Percentiles rank a stretch among this genome's conserved stretches.
Evolutionary conservation across 1,284 basidiomycete species (phyloP).

Genomic region (Sporisorium exsertum): DNA sequence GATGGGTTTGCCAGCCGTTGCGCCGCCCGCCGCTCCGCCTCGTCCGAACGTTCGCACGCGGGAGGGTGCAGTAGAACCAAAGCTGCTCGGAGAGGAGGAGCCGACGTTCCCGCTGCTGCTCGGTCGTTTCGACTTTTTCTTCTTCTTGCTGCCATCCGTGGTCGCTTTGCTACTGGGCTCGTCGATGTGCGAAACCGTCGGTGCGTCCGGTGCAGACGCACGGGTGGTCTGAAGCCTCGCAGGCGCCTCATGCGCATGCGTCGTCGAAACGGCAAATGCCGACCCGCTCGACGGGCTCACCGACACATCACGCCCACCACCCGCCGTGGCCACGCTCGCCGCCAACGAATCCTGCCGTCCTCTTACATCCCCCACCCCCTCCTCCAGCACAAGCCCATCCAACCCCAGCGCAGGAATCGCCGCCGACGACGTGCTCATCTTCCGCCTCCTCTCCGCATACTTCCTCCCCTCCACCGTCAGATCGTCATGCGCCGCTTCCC

Average conservation of each 20-base stretch:
- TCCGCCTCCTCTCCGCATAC: constrained; percentile 43
- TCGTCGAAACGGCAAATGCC: constrained; percentile 22
- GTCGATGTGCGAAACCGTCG: neutral
- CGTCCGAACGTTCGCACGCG: constrained; percentile 20
- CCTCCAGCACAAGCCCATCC: constrained; percentile 13
- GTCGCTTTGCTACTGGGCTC: neutral
- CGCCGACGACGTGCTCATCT: constrained; percentile 38
- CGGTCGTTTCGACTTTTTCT: constrained; percentile 26
- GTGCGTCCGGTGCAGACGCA: constrained; percentile 16
- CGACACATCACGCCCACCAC: neutral
- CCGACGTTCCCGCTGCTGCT: constrained; percentile 23
- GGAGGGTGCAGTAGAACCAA: neutral
- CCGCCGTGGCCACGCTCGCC: neutral
- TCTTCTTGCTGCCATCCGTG: constrained; percentile 11
- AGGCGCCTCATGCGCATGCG: constrained; percentile 41
- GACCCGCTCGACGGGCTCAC: neutral
- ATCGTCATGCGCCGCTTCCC: constrained; percentile 49
- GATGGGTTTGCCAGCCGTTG: neutral
- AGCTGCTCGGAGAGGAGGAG: constrained; percentile 10
- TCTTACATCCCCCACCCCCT: neutral
- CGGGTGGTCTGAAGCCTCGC: constrained; percentile 39
- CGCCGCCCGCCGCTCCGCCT: constrained; percentile 9
- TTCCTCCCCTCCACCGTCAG: constrained; percentile 54
- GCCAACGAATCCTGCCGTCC: neutral
- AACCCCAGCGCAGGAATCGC: constrained; percentile 16